These are phyloP conservation scores for Hypericum perforatum DNA, from an alignment of 345 rosid genomes.

Conservation along the genomic window DNA sequence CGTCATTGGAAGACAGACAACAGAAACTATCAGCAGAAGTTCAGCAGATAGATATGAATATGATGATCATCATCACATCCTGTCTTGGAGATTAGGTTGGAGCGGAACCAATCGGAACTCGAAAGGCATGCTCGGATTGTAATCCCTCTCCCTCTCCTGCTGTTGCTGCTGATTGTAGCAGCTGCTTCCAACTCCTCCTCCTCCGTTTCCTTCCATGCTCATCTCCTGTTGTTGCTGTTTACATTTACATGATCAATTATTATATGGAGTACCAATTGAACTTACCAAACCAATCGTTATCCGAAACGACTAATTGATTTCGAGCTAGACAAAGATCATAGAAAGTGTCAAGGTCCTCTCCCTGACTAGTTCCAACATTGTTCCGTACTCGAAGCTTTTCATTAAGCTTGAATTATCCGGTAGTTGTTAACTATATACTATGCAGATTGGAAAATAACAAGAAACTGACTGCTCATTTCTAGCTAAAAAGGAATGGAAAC, in stretches of 20 bases:
- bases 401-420: no score
- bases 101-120: slow-evolving; percentile 47
- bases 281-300: background rate
- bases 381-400: no score
- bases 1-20: no score
- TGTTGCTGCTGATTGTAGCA: slow-evolving; percentile 14
- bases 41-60: background rate
- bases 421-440: no score
- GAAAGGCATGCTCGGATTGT: slow-evolving; percentile 30
- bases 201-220: slow-evolving; percentile 25
- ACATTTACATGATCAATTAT: background rate
- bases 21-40: no score
- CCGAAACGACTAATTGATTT: background rate
- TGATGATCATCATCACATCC: slow-evolving; percentile 27
- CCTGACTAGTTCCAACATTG: no score
- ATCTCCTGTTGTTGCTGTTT: slow-evolving; percentile 44
- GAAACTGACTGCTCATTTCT: no score
- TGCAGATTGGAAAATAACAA: no score
- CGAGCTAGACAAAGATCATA: no score
- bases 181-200: slow-evolving; percentile 30
- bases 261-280: background rate
- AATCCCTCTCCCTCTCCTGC: slow-evolving; percentile 20
- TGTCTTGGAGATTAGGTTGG: slow-evolving; percentile 51
- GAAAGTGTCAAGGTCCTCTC: no score
- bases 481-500: no score